Base-by-base conservation (phyloP, 225 moss, liverwort and hornwort species). In the Antitrichia curtipendula region DNA sequence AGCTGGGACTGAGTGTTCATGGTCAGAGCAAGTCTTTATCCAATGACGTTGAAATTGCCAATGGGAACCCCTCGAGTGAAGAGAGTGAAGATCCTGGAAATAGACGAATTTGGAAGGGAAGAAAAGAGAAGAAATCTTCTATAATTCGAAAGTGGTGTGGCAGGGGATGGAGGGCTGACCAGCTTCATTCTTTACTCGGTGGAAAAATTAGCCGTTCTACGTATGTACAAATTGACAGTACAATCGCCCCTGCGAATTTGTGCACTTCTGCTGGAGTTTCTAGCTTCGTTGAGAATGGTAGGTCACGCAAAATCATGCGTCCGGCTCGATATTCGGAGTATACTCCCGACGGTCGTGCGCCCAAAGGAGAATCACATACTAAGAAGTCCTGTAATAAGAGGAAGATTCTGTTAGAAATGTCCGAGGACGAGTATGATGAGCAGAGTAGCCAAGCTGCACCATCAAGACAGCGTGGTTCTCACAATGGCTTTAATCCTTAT, bases 141-240 rank as follows among this genome's bases (percentile, higher is more conserved):
- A 91, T 98, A 82, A 87, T 92, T 71, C 94, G 96, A 80, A 94
- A 89, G 79, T 98, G 94, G 96, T 98, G 98, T 86, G 98, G 98
- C 65, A 93, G 90, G 86, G 94, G 94, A 65, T 98, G 96, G 98
- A 91, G 96, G 87, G 90, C 93, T 66, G 94, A 96, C 87, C 98
- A 98, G 88, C 89, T 96, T 53, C 98, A 96, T 94, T 93, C 94
- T 22, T 87, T 94, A 74, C 91, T 98, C 64, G 96, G 96, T 88
- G 98, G 98, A 61, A 81, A 81, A 60, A 81, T 81, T 25, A 91
- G 91, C 83, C 93, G 90, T 85, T 89, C 83, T 62, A 54, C 92
- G 78, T 87, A 92, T 72, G 87, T 94, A 71, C 90, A 90, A 70
- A 90, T 91, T 75, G 91, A 91, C 63, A 93, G 85, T 36, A 88